Conservation (phyloP, 2,329 filamentous ascomycete genomes). For the Fusarium stilboides region DNA sequence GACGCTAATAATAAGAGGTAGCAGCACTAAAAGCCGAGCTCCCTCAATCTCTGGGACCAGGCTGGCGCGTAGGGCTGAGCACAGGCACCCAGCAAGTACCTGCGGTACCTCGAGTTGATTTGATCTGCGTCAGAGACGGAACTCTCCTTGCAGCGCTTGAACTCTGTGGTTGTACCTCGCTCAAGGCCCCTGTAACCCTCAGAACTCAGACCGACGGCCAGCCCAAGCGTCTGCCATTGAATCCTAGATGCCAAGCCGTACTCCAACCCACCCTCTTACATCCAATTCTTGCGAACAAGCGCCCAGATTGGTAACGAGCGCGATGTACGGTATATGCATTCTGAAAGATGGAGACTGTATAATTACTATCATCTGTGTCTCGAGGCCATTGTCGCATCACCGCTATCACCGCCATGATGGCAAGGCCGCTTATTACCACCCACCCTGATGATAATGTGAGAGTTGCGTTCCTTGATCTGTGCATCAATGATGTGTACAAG, state of each 20-base stretch:
- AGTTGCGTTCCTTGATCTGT: constrained; percentile 1
- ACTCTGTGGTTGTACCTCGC: not conserved
- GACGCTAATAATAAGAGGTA: constrained; percentile 47
- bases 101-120: constrained; percentile 22
- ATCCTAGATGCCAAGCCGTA: constrained; percentile 35
- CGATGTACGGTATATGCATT: constrained; percentile 41
- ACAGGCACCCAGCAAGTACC: constrained; percentile 34
- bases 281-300: constrained; percentile 15
- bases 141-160: constrained; percentile 24
- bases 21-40: constrained; percentile 39
- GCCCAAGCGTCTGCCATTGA: constrained; percentile 21
- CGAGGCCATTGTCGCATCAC: constrained; percentile 37
- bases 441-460: constrained; percentile 6
- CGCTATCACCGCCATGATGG: constrained; percentile 37
- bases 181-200: constrained; percentile 22
- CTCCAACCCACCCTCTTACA: constrained; percentile 10
- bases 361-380: constrained; percentile 9
- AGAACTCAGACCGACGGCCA: constrained; percentile 39
- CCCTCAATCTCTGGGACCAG: constrained; percentile 35
- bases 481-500: constrained; percentile 14
- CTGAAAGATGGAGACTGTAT: constrained; percentile 11
- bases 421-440: constrained; percentile 21
- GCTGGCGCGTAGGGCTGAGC: constrained; percentile 51
- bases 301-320: constrained; percentile 49
- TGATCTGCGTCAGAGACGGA: constrained; percentile 27